phyloP scores from a whole-genome alignment of 352 stramenopile species.

The Phytophthora palmivora region DNA sequence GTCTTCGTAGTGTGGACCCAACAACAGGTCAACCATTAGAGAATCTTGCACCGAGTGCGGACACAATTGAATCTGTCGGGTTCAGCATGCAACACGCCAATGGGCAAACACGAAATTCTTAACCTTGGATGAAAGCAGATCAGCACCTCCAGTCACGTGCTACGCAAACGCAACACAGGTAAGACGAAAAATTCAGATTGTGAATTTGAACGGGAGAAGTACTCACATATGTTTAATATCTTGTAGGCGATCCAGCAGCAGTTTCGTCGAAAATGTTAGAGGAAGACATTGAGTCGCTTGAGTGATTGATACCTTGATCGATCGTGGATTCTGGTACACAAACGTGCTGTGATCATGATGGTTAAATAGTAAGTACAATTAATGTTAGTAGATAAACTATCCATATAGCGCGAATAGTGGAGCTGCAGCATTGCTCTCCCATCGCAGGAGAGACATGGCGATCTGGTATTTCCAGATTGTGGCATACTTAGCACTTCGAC shows the following conservation, averaged over 20 bases:
- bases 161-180: slow-evolving; percentile 28
- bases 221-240: neutral
- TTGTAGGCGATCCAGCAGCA: slow-evolving; percentile 2
- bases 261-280: slow-evolving; percentile 19
- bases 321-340: neutral
- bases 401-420: slow-evolving; percentile 74
- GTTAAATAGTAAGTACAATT: slow-evolving; percentile 36
- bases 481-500: slow-evolving; percentile 65
- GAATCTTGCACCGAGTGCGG: slow-evolving; percentile 9
- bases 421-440: slow-evolving; percentile 82
- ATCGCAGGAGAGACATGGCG: slow-evolving; percentile 75
- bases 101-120: slow-evolving; percentile 4
- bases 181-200: neutral
- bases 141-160: slow-evolving; percentile 23
- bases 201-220: neutral
- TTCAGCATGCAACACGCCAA: slow-evolving; percentile 29
- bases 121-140: slow-evolving; percentile 3
- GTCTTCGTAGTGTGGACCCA: slow-evolving; percentile 24
- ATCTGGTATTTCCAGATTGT: slow-evolving; percentile 86
- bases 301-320: slow-evolving; percentile 5
- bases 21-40: slow-evolving; percentile 9
- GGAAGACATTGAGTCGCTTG: slow-evolving; percentile 23
- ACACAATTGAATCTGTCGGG: slow-evolving; percentile 10
- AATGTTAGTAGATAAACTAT: slow-evolving; percentile 27
- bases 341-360: neutral